phyloP scores from a whole-genome alignment of 352 stramenopile genomes.

The Phytopythium helicoides region DNA sequence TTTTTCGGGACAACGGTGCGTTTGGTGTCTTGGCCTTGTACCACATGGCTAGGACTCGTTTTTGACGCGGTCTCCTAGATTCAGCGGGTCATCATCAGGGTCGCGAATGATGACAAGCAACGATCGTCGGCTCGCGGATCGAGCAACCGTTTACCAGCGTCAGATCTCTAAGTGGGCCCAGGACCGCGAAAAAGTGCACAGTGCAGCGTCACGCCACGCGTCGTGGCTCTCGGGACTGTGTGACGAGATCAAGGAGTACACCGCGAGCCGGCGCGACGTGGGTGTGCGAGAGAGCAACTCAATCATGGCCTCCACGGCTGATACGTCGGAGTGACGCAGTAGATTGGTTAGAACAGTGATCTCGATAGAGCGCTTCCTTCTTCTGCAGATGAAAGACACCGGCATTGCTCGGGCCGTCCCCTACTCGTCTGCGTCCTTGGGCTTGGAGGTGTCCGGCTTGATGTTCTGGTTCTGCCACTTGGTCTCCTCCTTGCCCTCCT shows the following conservation, averaged over 20 bases:
- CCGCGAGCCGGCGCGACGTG: constrained; percentile 37
- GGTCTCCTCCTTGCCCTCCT: constrained; percentile 71
- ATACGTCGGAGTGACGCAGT: neutral
- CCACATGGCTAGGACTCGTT: neutral
- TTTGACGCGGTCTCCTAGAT: neutral
- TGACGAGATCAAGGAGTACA: constrained; percentile 62
- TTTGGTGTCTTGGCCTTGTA: neutral
- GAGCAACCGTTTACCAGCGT: constrained; percentile 37
- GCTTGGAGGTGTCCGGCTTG: constrained; percentile 25
- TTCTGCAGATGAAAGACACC: too few relatives aligned
- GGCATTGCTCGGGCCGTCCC: too few relatives aligned
- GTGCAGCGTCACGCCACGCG: constrained; percentile 54
- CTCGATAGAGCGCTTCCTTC: too few relatives aligned
- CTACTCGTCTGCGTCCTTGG: constrained; percentile 4
- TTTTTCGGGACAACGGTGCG: neutral
- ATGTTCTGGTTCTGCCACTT: constrained; percentile 81
- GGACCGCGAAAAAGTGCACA: constrained; percentile 55
- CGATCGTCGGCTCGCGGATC: constrained; percentile 8
- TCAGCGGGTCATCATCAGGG: neutral
- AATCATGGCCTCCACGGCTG: neutral
- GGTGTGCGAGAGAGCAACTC: constrained; percentile 11
- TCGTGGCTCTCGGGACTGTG: constrained; percentile 63
- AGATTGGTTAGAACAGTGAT: neutral
- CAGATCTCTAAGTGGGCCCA: constrained; percentile 59
- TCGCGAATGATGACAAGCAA: neutral